These are phyloP conservation scores for Apiotrichum brassicae DNA, from an alignment of 1,284 basidiomycete species.

Conservation along the genomic window DNA sequence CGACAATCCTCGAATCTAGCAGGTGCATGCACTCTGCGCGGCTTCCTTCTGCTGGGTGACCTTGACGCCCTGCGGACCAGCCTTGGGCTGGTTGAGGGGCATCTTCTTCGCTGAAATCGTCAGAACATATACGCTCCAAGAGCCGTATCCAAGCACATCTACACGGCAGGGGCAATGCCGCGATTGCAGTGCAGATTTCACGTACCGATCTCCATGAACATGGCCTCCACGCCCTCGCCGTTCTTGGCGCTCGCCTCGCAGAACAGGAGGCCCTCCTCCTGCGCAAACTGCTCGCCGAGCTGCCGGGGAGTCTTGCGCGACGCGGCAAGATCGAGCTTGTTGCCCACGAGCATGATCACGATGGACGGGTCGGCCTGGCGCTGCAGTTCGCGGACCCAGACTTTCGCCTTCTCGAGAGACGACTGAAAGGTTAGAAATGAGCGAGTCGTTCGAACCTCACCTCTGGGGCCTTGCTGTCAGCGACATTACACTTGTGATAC, in stretches of 20 bases:
- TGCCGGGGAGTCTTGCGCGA: constrained; percentile 66
- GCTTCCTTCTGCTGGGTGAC: constrained; percentile 19
- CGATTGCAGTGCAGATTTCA: neutral
- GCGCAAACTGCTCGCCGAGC: constrained; percentile 85
- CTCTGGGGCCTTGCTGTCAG: constrained; percentile 32
- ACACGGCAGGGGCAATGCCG: neutral
- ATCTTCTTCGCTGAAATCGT: constrained; percentile 36
- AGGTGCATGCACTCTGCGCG: constrained; percentile 16
- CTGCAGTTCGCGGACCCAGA: constrained; percentile 94
- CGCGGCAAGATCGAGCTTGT: constrained; percentile 81
- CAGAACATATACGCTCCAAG: constrained; percentile 1
- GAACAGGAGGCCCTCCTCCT: constrained; percentile 93
- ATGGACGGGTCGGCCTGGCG: constrained; percentile 96
- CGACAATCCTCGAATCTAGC: too few species aligned
- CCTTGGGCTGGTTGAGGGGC: constrained; percentile 31
- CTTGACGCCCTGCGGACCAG: constrained; percentile 29
- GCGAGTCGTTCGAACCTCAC: constrained; percentile 11
- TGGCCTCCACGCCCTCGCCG: constrained; percentile 79
- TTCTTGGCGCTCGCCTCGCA: constrained; percentile 92
- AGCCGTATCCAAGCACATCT: too few species aligned
- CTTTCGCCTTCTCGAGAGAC: constrained; percentile 88
- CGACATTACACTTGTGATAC: constrained; percentile 2
- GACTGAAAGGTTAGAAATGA: constrained; percentile 32
- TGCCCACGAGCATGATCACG: constrained; percentile 90
- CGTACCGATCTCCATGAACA: constrained; percentile 70